Evolutionary conservation across 2,329 filamentous ascomycete genomes (phyloP), one percentile per base, ranked within the genome.

Genomic region (Pseudocercospora vitis): DNA sequence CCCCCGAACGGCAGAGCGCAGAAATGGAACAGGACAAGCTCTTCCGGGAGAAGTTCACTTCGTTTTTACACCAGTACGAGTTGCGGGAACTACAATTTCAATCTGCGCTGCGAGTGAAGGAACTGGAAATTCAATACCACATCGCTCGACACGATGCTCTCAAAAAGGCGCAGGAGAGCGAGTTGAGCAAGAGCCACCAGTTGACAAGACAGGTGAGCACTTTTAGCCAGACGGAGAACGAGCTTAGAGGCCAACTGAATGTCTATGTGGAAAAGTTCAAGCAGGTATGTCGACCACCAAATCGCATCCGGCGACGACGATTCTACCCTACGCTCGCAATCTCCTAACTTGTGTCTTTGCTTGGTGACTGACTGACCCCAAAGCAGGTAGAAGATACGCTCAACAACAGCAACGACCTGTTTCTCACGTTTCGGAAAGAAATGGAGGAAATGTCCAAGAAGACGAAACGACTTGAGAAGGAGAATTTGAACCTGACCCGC

Each of bases 371-470:
- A 72, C 69, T 70, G 65, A 71, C 67, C 64, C 63, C 73, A 78
- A 79, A 73, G 74, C 78, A 97, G 92, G 92, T 97, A 70, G 92
- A 97, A 81, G 94, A 97, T 74, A 97, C 92, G 31, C 81, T 97
- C 48, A 97, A 96, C 75, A 97, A 96, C 71, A 96, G 90, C 73
- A 97, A 97, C 76, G 94, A 97, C 70, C 78, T 97, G 50, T 97
- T 97, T 73, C 78, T 96, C 63, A 96, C 94, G 0, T 97, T 97
- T 74, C 84, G 92, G 50, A 96, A 96, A 76, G 94, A 97, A 74
- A 97, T 97, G 91, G 94, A 97, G 74, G 94, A 97, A 68, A 97
- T 97, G 91, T 96, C 91, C 0, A 96, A 96, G 77, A 97, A 97
- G 77, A 96, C 92, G 4, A 96, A 96, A 74, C 86, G 91, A 21